Evolutionary conservation across 2,329 filamentous ascomycete genomes (phyloP).

Genomic region (Fusarium incarnatum): DNA sequence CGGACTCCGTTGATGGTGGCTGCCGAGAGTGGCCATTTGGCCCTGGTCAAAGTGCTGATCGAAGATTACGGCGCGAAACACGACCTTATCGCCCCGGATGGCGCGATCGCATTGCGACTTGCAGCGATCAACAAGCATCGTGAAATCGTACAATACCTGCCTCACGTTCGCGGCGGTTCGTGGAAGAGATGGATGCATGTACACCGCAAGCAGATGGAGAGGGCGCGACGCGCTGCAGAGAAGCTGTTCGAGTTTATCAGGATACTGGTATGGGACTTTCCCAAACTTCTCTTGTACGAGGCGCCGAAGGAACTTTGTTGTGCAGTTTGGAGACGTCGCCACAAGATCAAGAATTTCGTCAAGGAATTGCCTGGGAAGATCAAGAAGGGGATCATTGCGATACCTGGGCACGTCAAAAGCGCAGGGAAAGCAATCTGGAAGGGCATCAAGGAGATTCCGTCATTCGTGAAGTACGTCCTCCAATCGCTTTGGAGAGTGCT

Average conservation of each 20-base stretch:
- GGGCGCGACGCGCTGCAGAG: slow-evolving; percentile 38
- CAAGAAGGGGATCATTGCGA: slow-evolving; percentile 33
- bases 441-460: slow-evolving; percentile 39
- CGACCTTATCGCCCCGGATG: slow-evolving; percentile 57
- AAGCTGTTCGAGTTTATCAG: slow-evolving; percentile 43
- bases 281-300: slow-evolving; percentile 47
- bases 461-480: slow-evolving; percentile 8
- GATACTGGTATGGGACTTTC: slow-evolving; percentile 49
- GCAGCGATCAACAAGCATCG: slow-evolving; percentile 56
- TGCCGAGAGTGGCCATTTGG: slow-evolving; percentile 54
- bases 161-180: slow-evolving; percentile 53
- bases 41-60: slow-evolving; percentile 56
- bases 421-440: slow-evolving; percentile 27
- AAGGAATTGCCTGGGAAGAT: slow-evolving; percentile 45
- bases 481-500: slow-evolving; percentile 36
- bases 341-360: slow-evolving; percentile 45
- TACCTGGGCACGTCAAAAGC: slow-evolving; percentile 26
- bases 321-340: slow-evolving; percentile 43
- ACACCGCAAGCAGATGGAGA: slow-evolving; percentile 48
- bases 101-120: slow-evolving; percentile 58
- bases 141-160: slow-evolving; percentile 59
- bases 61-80: slow-evolving; percentile 58
- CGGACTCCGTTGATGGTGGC: slow-evolving; percentile 61
- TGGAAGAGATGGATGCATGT: slow-evolving; percentile 53
- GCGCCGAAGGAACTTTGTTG: slow-evolving; percentile 39